Percentiles rank a stretch among this genome's conserved stretches.
Evolutionary conservation across 257 asterid genomes (phyloP).

Genomic region (Anisodus acutangulus): DNA sequence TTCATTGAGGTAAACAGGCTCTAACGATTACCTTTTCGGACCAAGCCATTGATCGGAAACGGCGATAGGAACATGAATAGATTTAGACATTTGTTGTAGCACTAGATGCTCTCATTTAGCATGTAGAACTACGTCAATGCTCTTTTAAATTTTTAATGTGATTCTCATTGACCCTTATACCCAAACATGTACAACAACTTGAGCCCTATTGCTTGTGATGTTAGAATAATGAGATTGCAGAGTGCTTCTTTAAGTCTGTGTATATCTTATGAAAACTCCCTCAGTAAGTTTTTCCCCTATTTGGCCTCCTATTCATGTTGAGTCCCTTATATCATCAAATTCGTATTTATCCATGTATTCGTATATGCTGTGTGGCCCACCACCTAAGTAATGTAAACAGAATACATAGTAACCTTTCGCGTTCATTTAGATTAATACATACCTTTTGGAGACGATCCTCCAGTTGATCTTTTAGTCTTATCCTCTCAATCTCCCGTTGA

Average conservation of each 20-base stretch:
- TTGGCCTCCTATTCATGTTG: slow-evolving; percentile 5
- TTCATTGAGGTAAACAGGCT: slow-evolving; percentile 19
- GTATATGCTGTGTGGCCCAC: not conserved
- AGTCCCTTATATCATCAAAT: not conserved
- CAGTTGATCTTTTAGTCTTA: slow-evolving; percentile 31
- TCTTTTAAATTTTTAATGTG: not conserved
- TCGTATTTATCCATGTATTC: not conserved
- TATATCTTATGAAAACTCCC: not conserved
- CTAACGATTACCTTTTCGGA: not conserved
- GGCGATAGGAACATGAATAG: not conserved
- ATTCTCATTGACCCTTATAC: slow-evolving; percentile 2
- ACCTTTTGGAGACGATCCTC: slow-evolving; percentile 35
- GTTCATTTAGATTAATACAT: not conserved
- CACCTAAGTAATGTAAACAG: not conserved
- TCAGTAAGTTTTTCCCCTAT: not conserved
- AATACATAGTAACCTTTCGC: not conserved
- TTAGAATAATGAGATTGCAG: slow-evolving; percentile 5
- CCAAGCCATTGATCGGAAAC: not conserved
- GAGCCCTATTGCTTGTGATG: not conserved
- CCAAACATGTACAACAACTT: not conserved
- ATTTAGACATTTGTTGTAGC: not conserved
- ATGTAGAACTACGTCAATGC: not conserved
- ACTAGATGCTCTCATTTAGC: slow-evolving; percentile 9
- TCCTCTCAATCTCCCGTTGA: slow-evolving; percentile 36
- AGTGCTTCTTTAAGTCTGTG: slow-evolving; percentile 9